A percentile compares a stretch with the other conserved stretches of the same genome.
Conservation (phyloP, 441 rosid species). For the Gossypium davidsonii region DNA sequence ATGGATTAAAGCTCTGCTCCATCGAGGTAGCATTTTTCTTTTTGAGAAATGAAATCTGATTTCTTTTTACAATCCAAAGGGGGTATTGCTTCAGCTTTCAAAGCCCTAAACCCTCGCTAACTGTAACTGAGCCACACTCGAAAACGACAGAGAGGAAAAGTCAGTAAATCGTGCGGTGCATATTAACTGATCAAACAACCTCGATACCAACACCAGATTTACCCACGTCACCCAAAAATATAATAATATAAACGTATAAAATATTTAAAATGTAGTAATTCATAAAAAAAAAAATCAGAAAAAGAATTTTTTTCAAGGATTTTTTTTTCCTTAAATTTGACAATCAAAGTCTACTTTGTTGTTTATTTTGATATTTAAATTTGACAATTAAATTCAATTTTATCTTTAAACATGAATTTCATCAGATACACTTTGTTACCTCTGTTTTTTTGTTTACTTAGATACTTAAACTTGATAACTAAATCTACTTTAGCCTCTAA, state of each 20-base stretch:
- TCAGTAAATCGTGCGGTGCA: slow-evolving; percentile 12
- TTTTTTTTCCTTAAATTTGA: too few relatives aligned
- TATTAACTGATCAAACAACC: background rate
- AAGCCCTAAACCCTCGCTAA: slow-evolving; percentile 4
- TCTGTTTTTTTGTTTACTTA: too few relatives aligned
- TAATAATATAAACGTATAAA: background rate
- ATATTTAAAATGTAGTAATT: background rate
- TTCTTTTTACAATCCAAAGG: background rate
- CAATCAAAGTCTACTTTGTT: too few relatives aligned
- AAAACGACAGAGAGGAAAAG: background rate
- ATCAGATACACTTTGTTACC: fast-evolving
- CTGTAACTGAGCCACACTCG: background rate
- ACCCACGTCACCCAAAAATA: background rate
- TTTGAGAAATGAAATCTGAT: background rate
- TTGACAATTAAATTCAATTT: too few relatives aligned
- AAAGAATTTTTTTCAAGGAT: too few relatives aligned
- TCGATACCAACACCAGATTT: background rate
- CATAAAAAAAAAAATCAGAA: background rate
- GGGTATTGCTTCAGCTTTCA: background rate
- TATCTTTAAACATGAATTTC: too few relatives aligned
- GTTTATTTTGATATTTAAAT: too few relatives aligned
- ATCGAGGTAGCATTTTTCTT: slow-evolving; percentile 50
- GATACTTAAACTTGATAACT: too few relatives aligned
- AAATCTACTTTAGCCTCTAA: too few relatives aligned
- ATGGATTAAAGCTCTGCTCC: slow-evolving; percentile 36